Evolutionary conservation across 805 yeast species (phyloP).

Genomic region (Dipodascus albidus): DNA sequence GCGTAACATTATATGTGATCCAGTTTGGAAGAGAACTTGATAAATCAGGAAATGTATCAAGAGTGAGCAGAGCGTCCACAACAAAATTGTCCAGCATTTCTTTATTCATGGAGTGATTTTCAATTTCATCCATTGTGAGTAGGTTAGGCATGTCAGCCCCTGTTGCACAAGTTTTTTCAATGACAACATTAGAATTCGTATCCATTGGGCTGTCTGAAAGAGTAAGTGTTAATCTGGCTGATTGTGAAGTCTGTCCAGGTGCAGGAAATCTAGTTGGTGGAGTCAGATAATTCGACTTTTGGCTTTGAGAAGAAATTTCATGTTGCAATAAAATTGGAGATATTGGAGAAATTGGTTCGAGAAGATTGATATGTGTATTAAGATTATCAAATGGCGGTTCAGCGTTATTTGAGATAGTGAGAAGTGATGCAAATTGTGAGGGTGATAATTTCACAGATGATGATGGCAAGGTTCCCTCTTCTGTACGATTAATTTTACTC

Average conservation of each 20-base stretch:
- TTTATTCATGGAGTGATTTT: not conserved
- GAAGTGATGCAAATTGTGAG: not conserved
- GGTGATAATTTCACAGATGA: not conserved
- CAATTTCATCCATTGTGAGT: not conserved
- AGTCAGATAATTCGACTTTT: no score
- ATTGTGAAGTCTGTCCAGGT: no score
- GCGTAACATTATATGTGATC: not conserved
- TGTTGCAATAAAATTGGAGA: not conserved
- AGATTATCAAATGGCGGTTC: not conserved
- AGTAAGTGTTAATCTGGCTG: no score
- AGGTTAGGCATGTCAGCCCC: no score
- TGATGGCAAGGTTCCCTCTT: not conserved
- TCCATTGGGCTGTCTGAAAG: no score
- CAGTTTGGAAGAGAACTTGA: not conserved
- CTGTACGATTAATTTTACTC: not conserved
- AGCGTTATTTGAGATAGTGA: not conserved
- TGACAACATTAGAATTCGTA: no score
- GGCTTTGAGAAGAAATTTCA: not conserved
- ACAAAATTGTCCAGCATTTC: not conserved
- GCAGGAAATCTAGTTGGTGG: no score
- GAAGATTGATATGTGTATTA: not conserved
- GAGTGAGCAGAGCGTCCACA: not conserved
- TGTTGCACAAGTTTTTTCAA: no score
- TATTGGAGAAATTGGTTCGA: not conserved
- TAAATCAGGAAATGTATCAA: not conserved